Conservation (phyloP, 352 stramenopile genomes). For the Globisporangium paddicum region DNA sequence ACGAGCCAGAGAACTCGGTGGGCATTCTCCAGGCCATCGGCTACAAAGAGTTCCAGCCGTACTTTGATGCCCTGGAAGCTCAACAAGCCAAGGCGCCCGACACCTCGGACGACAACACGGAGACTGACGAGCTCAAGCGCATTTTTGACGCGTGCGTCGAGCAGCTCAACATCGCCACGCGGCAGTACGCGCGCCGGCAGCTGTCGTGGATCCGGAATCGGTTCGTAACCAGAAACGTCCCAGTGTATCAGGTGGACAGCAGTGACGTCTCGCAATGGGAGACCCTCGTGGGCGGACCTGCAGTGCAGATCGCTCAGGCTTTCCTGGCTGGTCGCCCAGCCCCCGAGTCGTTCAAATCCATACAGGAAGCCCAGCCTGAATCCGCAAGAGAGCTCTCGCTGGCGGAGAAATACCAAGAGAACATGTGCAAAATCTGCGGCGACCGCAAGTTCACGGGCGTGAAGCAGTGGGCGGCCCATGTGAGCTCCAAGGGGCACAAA, state of each 20-base stretch:
- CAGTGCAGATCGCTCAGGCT: conserved; percentile 52
- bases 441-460: conserved; percentile 62
- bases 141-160: conserved; percentile 64
- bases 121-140: conserved; percentile 19
- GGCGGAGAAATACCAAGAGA: conserved; percentile 61
- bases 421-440: conserved; percentile 52
- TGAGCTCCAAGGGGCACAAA: conserved; percentile 78
- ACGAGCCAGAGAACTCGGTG: conserved; percentile 40
- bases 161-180: conserved; percentile 74
- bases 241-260: conserved; percentile 82
- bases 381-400: conserved; percentile 26
- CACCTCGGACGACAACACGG: not conserved
- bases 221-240: conserved; percentile 81
- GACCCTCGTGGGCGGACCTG: conserved; percentile 42
- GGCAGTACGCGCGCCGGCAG: conserved; percentile 83
- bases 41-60: conserved; percentile 89
- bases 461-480: conserved; percentile 66
- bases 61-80: conserved; percentile 60
- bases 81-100: conserved; percentile 8
- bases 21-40: conserved; percentile 88
- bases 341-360: conserved; percentile 21
- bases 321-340: conserved; percentile 43
- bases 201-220: conserved; percentile 88
- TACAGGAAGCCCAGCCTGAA: conserved; percentile 49
- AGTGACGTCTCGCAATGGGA: conserved; percentile 67